Conservation (phyloP, 2,329 filamentous ascomycete genomes). For the Xenoacremonium recifei region DNA sequence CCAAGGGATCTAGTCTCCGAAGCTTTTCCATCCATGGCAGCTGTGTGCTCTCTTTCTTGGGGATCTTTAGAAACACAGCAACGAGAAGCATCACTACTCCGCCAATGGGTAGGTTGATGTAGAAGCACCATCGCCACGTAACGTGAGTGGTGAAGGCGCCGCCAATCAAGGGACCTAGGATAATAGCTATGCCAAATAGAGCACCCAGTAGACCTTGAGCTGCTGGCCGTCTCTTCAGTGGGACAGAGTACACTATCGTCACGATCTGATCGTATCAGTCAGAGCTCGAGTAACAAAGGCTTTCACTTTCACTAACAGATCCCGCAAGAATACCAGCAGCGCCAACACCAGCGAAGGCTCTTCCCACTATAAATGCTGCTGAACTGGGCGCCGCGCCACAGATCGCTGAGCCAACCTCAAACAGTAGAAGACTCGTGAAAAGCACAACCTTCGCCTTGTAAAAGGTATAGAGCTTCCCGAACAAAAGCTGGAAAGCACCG, state of each 20-base stretch:
- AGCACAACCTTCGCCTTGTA: constrained; percentile 28
- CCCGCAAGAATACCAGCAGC: constrained; percentile 36
- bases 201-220: constrained; percentile 31
- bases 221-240: constrained; percentile 12
- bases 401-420: constrained; percentile 23
- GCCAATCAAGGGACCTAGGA: constrained; percentile 16
- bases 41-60: constrained; percentile 19
- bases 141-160: constrained; percentile 10
- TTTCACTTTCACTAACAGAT: too few relatives aligned
- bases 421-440: constrained; percentile 20
- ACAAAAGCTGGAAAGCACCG: constrained; percentile 23
- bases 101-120: constrained; percentile 42
- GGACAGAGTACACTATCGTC: constrained; percentile 9
- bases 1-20: constrained; percentile 44
- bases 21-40: constrained; percentile 33
- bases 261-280: too few relatives aligned
- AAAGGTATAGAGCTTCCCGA: constrained; percentile 27
- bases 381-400: constrained; percentile 27
- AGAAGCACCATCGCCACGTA: constrained; percentile 50
- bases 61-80: constrained; percentile 40
- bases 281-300: too few relatives aligned
- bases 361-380: constrained; percentile 35
- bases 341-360: constrained; percentile 36
- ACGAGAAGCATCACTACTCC: constrained; percentile 42
- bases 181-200: constrained; percentile 41